Evolutionary conservation across 805 yeast species (phyloP).

Genomic region (Saturnispora dispora): DNA sequence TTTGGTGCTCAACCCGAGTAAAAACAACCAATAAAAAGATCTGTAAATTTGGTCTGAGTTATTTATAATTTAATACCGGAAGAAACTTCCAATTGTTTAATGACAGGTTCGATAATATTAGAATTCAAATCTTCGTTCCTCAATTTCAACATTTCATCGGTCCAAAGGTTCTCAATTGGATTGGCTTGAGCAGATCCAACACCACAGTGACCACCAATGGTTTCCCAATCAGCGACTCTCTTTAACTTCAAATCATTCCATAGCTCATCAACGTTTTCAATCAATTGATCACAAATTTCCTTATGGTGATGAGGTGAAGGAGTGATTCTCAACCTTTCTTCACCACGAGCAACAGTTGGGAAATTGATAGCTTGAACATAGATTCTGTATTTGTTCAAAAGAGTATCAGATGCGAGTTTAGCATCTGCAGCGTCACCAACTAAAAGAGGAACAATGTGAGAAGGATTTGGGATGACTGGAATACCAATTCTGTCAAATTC

Average conservation of each 20-base stretch:
- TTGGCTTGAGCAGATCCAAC: slow-evolving; percentile 50
- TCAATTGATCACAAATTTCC: slow-evolving; percentile 64
- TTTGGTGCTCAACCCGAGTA: background rate
- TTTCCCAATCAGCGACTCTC: slow-evolving; percentile 70
- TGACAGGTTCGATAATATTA: slow-evolving; percentile 55
- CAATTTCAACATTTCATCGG: slow-evolving; percentile 63
- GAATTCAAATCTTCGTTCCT: slow-evolving; percentile 55
- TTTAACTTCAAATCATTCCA: slow-evolving; percentile 67
- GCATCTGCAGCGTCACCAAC: slow-evolving; percentile 94
- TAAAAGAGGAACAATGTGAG: slow-evolving; percentile 92
- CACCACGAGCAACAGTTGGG: slow-evolving; percentile 95
- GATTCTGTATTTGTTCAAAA: slow-evolving; percentile 74
- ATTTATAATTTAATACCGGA: slow-evolving; percentile 44
- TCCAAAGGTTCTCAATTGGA: slow-evolving; percentile 70
- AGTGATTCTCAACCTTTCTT: slow-evolving; percentile 94
- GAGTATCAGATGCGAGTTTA: slow-evolving; percentile 80
- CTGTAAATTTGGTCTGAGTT: slow-evolving; percentile 1
- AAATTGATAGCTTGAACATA: slow-evolving; percentile 97
- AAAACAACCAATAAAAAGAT: slow-evolving; percentile 1
- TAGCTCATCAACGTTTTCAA: slow-evolving; percentile 72
- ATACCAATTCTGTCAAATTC: slow-evolving; percentile 63
- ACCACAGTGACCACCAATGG: slow-evolving; percentile 82
- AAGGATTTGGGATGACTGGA: slow-evolving; percentile 96
- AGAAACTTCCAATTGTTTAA: slow-evolving; percentile 57
- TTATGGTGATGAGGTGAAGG: slow-evolving; percentile 95